phyloP scores from a whole-genome alignment of 371 early-diverging fungal genomes.

The Nosema muscidifuracis region DNA sequence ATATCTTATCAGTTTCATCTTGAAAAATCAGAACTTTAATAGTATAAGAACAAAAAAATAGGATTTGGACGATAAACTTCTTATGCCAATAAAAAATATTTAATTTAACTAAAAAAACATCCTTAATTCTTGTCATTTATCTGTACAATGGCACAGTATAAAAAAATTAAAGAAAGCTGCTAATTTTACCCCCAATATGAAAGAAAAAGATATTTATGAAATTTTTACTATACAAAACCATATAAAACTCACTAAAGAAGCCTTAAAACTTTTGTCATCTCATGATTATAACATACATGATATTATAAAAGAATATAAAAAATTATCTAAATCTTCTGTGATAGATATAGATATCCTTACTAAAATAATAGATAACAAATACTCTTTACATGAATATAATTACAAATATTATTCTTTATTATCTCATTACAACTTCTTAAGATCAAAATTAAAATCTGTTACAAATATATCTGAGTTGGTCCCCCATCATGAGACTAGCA shows the following conservation, averaged over 20 bases:
- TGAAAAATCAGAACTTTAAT: too few relatives aligned
- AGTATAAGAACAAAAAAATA: too few relatives aligned
- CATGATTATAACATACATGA: conserved; percentile 5
- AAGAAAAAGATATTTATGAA: conserved; percentile 39
- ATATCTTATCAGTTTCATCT: too few relatives aligned
- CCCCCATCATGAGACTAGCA: not conserved
- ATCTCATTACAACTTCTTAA: conserved; percentile 4
- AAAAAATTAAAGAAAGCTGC: too few relatives aligned
- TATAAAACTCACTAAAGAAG: conserved; percentile 31
- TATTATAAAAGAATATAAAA: conserved; percentile 24
- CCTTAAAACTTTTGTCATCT: conserved; percentile 16
- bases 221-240: conserved; percentile 40
- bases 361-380: not conserved
- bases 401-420: conserved; percentile 1
- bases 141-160: too few relatives aligned
- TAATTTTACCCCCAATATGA: conserved; percentile 10
- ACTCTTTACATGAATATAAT: conserved; percentile 6
- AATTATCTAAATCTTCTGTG: conserved; percentile 4
- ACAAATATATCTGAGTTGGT: conserved; percentile 21
- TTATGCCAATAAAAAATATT: too few relatives aligned
- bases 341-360: conserved; percentile 27
- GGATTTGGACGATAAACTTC: too few relatives aligned
- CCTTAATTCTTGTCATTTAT: too few relatives aligned
- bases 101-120: too few relatives aligned
- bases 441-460: not conserved